phyloP scores from a whole-genome alignment of 371 early-diverging fungal genomes.

The Mortierella sp. region DNA sequence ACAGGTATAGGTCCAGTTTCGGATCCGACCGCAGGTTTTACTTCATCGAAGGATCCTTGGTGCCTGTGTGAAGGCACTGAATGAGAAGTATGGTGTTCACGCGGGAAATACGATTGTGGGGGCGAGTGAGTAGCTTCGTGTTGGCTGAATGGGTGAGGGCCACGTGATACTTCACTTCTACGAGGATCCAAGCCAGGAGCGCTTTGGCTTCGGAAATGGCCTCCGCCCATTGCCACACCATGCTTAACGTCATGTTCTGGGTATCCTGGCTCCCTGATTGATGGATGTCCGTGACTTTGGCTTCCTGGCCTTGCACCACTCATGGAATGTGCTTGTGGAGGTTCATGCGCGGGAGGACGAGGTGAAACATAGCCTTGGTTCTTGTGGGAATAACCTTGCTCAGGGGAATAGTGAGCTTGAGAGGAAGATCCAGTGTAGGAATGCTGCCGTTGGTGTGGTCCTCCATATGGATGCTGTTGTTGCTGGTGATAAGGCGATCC shows the following conservation, averaged over 20 bases:
- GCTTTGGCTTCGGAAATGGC: slow-evolving; percentile 51
- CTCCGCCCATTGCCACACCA: slow-evolving; percentile 24
- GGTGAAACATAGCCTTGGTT: slow-evolving; percentile 24
- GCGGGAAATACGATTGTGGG: slow-evolving; percentile 24
- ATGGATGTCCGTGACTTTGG: slow-evolving; percentile 10
- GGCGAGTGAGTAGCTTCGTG: slow-evolving; percentile 35
- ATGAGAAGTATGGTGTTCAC: slow-evolving; percentile 34
- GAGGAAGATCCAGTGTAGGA: slow-evolving; percentile 42
- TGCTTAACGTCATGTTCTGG: slow-evolving; percentile 32
- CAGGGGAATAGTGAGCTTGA: slow-evolving; percentile 28
- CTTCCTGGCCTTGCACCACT: slow-evolving; percentile 14
- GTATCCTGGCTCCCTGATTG: slow-evolving; percentile 22
- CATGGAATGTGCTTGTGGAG: slow-evolving; percentile 10
- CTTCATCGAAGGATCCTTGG: slow-evolving; percentile 32
- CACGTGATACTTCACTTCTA: slow-evolving; percentile 18
- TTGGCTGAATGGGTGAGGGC: slow-evolving; percentile 39
- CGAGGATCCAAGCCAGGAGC: slow-evolving; percentile 51
- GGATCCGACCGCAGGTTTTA: slow-evolving; percentile 7
- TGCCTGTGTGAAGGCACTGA: slow-evolving; percentile 19
- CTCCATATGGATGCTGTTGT: slow-evolving; percentile 25
- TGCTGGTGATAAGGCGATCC: slow-evolving; percentile 24
- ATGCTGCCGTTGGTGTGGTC: slow-evolving; percentile 47
- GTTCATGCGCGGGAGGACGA: slow-evolving; percentile 20
- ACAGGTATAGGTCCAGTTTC: slow-evolving; percentile 5
- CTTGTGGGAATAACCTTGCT: slow-evolving; percentile 35